Evolutionary conservation across 106 monocot genomes (phyloP), one percentile per base, ranked within the genome.

Genomic region (Dioscorea alata): DNA sequence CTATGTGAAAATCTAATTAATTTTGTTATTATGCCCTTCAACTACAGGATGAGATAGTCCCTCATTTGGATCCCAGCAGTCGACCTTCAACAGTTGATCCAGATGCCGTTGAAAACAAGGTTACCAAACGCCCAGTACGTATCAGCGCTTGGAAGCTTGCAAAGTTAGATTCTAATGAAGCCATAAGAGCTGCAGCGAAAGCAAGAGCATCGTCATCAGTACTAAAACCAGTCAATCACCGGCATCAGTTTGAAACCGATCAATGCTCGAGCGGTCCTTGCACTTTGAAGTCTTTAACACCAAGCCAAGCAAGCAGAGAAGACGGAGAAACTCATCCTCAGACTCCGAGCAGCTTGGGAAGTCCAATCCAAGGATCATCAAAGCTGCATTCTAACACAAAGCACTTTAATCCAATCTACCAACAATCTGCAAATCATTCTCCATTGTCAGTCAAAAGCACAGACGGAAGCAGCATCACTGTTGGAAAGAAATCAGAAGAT

Each of bases 141-240:
- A 83, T 85, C 49, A 89, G 89, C 69, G 82, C 89, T 13, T 85
- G 85, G 85, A 89, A 85, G 53, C 85, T 89, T 12, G 85, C 85
- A 7, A 89, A 85, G 60, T 54, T 85, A 4, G 80, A 89, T 35
- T 61, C 74, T 6, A 76, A 67, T 52, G 89, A 85, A 59, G 89
- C 83, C 24, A 68, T 77, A 60, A 85, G 42, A 74, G 85, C 89
- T 19, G 82, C 82, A 22, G 85, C 82, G 2, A 89, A 73, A 59
- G 89, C 89, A 17, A 71, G 89, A 63, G 89, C 84, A 4, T 89
- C 89, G 23, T 89, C 89, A 13, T 82, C 89, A 17, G 82, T 89
- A 18, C 9, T 89, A 52, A 76, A 69, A 73, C 85, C 89, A 0
- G 50, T 83, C 23, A 68, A 50, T 25, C 73, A 80, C 35, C 74